Percentiles rank a stretch among this genome's conserved stretches.
These are phyloP conservation scores for Sanghuangporus sanghuang DNA, from an alignment of 1,284 basidiomycete genomes.

Conservation along the genomic window DNA sequence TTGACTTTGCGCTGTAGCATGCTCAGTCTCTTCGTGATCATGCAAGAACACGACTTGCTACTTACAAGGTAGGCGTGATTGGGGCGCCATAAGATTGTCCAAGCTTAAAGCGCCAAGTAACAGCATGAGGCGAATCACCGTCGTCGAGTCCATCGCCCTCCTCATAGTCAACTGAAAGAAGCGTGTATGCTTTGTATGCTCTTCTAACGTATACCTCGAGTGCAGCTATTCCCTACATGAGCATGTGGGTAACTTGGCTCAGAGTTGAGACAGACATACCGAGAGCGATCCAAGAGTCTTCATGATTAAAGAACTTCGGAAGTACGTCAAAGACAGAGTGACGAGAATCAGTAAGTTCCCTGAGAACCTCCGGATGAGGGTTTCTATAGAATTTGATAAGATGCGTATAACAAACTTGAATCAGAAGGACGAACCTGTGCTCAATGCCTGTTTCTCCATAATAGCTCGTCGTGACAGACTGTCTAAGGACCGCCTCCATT, in stretches of 20 bases:
- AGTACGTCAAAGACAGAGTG: constrained; percentile 98
- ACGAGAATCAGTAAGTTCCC: constrained; percentile 92
- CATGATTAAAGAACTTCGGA: constrained; percentile 90
- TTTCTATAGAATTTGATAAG: constrained; percentile 35
- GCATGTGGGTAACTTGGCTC: not conserved
- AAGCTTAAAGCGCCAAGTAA: constrained; percentile 94
- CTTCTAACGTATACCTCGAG: constrained; percentile 96
- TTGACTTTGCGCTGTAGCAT: constrained; percentile 27
- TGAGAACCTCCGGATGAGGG: constrained; percentile 83
- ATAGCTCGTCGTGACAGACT: constrained; percentile 80
- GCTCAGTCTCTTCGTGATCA: constrained; percentile 18
- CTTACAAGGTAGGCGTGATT: constrained; percentile 55
- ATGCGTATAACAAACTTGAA: not conserved
- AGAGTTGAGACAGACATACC: constrained; percentile 43
- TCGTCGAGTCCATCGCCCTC: constrained; percentile 79
- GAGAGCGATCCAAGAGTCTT: constrained; percentile 80
- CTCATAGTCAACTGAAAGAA: constrained; percentile 92
- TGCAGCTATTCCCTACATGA: constrained; percentile 54
- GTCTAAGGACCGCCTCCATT: constrained; percentile 92
- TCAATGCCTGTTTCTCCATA: constrained; percentile 82
- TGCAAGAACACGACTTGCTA: constrained; percentile 15
- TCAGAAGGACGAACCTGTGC: constrained; percentile 39
- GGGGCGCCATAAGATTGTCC: constrained; percentile 82
- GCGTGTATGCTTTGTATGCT: constrained; percentile 92
- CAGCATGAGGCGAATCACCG: constrained; percentile 71